Conservation (phyloP, 257 asterid species). For the Forsythia suspensa region DNA sequence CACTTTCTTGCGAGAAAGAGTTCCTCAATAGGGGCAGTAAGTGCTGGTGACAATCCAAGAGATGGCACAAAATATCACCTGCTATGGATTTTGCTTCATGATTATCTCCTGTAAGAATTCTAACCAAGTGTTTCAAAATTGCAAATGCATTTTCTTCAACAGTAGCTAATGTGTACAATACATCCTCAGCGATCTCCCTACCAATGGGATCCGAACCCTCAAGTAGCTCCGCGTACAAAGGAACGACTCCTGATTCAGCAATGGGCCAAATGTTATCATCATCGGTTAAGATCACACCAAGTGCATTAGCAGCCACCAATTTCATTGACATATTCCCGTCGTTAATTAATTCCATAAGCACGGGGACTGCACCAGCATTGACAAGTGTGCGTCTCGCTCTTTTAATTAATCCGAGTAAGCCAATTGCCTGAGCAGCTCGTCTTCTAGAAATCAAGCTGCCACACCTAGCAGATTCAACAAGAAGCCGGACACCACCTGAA, state of each 20-base stretch:
- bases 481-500: slow-evolving; percentile 37
- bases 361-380: slow-evolving; percentile 41
- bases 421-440: slow-evolving; percentile 69
- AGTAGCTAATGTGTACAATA: slow-evolving; percentile 54
- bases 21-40: slow-evolving; percentile 9
- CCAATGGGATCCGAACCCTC: slow-evolving; percentile 40
- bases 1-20: neutral
- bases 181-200: slow-evolving; percentile 60
- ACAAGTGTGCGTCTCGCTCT: slow-evolving; percentile 42
- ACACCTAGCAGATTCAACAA: slow-evolving; percentile 50
- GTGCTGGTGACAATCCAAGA: slow-evolving; percentile 42
- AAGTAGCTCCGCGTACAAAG: slow-evolving; percentile 48
- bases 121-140: slow-evolving; percentile 46
- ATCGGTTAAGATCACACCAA: slow-evolving; percentile 59
- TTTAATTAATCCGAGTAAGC: slow-evolving; percentile 54
- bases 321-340: slow-evolving; percentile 43
- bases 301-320: slow-evolving; percentile 59
- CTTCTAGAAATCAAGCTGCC: slow-evolving; percentile 63
- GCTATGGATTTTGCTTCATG: slow-evolving; percentile 55
- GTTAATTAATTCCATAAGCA: slow-evolving; percentile 40
- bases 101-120: slow-evolving; percentile 41
- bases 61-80: slow-evolving; percentile 53
- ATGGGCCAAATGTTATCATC: slow-evolving; percentile 46
- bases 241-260: slow-evolving; percentile 49
- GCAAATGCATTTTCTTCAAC: slow-evolving; percentile 45